A percentile compares a stretch with the other conserved stretches of the same genome.
phyloP scores from a whole-genome alignment of 129 eudicot species.

The Saposhnikovia divaricata region DNA sequence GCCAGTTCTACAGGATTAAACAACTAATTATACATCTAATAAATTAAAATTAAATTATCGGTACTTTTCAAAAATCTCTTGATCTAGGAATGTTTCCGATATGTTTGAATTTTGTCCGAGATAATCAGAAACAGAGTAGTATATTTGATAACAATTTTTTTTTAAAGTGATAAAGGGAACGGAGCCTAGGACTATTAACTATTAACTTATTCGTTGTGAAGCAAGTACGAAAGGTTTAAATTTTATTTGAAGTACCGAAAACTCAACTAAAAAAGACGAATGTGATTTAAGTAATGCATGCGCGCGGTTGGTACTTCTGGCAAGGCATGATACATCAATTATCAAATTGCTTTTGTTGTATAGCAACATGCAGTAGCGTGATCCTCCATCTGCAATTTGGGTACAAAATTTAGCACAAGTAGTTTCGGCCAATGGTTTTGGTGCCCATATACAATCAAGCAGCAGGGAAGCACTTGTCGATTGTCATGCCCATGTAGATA shows the following conservation, averaged over 20 bases:
- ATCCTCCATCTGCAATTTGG: background rate
- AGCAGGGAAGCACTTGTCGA: background rate
- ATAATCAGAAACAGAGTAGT: too few species aligned
- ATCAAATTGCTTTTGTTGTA: background rate
- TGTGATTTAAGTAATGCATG: background rate
- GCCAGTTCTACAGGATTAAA: too few species aligned
- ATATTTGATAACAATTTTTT: too few species aligned
- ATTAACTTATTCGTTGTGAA: too few species aligned
- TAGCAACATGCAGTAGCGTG: background rate
- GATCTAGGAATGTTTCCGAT: too few species aligned
- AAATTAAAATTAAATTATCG: too few species aligned
- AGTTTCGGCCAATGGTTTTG: background rate
- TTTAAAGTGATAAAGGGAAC: too few species aligned
- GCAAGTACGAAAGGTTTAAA: too few species aligned
- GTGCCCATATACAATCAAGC: background rate
- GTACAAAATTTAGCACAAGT: background rate
- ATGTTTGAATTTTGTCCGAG: too few species aligned
- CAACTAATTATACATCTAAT: background rate
- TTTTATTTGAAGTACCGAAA: background rate
- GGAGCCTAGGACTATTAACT: too few species aligned
- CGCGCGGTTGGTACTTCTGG: background rate
- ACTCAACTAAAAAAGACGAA: background rate
- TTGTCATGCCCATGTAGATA: background rate
- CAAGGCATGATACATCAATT: background rate
- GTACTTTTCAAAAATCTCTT: too few species aligned